Percentiles rank a stretch among this genome's conserved stretches.
Conservation (phyloP, 495 filamentous ascomycete species). For the Talaromyces borbonicus region DNA sequence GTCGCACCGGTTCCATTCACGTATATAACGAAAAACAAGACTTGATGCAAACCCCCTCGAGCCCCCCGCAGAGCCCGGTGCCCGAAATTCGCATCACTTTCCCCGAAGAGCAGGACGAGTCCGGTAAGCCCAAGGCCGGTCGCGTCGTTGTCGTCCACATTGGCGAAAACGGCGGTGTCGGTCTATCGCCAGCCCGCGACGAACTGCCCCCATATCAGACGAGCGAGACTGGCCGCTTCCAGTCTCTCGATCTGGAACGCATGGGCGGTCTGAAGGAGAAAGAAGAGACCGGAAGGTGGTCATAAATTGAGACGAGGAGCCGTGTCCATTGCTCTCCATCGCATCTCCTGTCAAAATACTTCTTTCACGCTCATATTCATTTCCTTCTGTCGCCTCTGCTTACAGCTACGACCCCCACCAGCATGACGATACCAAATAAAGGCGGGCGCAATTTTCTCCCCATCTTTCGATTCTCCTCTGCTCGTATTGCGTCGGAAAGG, state of each 20-base stretch:
- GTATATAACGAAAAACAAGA: constrained; percentile 65
- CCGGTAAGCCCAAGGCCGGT: constrained; percentile 72
- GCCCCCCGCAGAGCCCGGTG: constrained; percentile 72
- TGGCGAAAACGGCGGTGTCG: constrained; percentile 73
- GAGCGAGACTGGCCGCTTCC: constrained; percentile 64
- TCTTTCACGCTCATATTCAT: constrained; percentile 13
- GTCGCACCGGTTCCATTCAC: constrained; percentile 54
- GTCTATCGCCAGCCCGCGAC: constrained; percentile 74
- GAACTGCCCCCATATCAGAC: constrained; percentile 84
- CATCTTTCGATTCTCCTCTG: constrained; percentile 11
- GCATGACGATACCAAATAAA: constrained; percentile 8
- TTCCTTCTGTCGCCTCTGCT: too few relatives aligned
- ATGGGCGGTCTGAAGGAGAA: constrained; percentile 95
- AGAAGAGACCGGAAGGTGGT: constrained; percentile 35
- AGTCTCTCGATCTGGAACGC: constrained; percentile 85
- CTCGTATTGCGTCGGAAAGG: constrained; percentile 20
- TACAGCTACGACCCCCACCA: constrained; percentile 9
- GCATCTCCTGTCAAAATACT: constrained; percentile 13
- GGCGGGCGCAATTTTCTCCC: constrained; percentile 9
- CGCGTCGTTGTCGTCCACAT: constrained; percentile 88
- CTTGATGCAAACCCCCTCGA: constrained; percentile 62
- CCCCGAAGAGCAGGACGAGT: constrained; percentile 84
- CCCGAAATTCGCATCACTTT: constrained; percentile 98
- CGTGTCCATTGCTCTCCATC: neutral
- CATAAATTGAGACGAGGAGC: constrained; percentile 18